These are phyloP conservation scores for Cladosporium sp. DNA, from an alignment of 2,329 filamentous ascomycete species.

Conservation along the genomic window DNA sequence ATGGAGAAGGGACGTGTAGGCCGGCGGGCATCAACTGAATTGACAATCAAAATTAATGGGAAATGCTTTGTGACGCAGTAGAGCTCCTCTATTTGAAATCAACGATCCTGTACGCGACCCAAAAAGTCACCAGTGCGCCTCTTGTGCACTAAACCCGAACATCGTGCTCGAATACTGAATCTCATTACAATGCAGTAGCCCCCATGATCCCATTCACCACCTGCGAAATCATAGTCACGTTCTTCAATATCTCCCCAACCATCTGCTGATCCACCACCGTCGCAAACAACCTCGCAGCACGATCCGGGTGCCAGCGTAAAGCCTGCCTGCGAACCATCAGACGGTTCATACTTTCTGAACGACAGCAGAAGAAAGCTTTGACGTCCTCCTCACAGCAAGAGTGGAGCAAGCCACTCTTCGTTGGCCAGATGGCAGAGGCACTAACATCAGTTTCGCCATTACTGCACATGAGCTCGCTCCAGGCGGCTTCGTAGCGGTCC, in stretches of 20 bases:
- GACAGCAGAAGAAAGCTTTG: neutral
- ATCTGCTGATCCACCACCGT: neutral
- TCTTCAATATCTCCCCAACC: neutral
- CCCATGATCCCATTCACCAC: constrained; percentile 1
- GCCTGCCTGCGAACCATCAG: neutral
- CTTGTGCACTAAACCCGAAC: too few species aligned
- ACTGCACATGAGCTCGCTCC: neutral
- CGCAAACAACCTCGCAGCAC: neutral
- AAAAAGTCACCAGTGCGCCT: too few species aligned
- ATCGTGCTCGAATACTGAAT: neutral
- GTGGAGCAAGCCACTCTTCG: neutral
- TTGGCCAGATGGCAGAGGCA: neutral
- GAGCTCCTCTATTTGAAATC: too few species aligned
- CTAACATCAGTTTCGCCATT: neutral
- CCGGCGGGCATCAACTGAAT: too few species aligned
- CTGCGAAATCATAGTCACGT: constrained; percentile 7
- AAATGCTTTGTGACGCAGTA: too few species aligned
- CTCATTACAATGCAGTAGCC: neutral
- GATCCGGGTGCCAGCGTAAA: constrained; percentile 7
- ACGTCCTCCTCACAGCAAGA: constrained; percentile 3
- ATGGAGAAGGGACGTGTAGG: too few species aligned
- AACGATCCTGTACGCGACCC: too few species aligned
- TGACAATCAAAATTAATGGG: too few species aligned
- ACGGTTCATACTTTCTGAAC: neutral
- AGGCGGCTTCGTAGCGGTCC: neutral